Evolutionary conservation across 352 stramenopile species (phyloP).

Genomic region (Pythium phragmitis): DNA sequence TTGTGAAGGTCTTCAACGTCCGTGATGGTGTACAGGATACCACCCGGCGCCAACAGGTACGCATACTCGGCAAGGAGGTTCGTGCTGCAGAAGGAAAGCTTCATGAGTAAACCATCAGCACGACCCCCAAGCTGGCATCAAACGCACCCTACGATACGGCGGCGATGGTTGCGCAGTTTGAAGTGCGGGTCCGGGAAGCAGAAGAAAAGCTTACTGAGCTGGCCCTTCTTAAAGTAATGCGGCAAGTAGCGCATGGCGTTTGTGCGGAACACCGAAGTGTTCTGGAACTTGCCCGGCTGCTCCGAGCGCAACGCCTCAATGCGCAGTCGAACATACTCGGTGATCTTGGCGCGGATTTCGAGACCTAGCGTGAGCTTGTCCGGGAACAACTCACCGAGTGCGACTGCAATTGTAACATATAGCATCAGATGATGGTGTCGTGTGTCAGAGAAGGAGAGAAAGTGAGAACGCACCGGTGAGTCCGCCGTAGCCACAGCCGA

Average conservation of each 20-base stretch:
- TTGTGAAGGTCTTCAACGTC: slow-evolving; percentile 98
- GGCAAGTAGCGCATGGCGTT: slow-evolving; percentile 96
- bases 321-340: slow-evolving; percentile 90
- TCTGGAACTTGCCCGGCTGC: slow-evolving; percentile 89
- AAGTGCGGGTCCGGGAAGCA: slow-evolving; percentile 99
- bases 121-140: not conserved
- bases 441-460: not conserved
- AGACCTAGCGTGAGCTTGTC: slow-evolving; percentile 95
- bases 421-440: not conserved
- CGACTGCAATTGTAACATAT: slow-evolving; percentile 50
- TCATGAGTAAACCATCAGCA: not conserved
- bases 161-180: slow-evolving; percentile 97
- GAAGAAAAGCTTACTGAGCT: slow-evolving; percentile 98
- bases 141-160: slow-evolving; percentile 88
- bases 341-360: slow-evolving; percentile 97
- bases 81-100: slow-evolving; percentile 39
- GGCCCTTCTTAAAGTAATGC: slow-evolving; percentile 82
- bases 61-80: slow-evolving; percentile 97
- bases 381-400: slow-evolving; percentile 88
- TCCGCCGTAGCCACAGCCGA: slow-evolving; percentile 97
- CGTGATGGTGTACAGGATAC: slow-evolving; percentile 98
- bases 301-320: slow-evolving; percentile 88
- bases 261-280: slow-evolving; percentile 93
- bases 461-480: slow-evolving; percentile 88
- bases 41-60: slow-evolving; percentile 91